These are phyloP conservation scores for Cercospora nicotianae DNA, from an alignment of 2,329 filamentous ascomycete genomes.

Conservation along the genomic window DNA sequence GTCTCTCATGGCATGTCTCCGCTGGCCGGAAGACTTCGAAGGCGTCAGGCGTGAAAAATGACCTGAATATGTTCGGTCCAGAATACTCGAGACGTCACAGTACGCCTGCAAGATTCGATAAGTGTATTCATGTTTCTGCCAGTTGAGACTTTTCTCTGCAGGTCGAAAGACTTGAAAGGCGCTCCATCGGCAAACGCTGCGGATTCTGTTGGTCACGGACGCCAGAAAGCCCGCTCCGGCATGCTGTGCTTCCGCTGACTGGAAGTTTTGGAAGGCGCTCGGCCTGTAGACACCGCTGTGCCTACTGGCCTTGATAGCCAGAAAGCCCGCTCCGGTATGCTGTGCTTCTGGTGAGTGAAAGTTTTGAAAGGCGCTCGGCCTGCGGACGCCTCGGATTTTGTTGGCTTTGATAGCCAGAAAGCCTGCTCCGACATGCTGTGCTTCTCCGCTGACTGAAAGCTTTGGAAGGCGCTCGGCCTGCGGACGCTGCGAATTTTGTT, in stretches of 20 bases:
- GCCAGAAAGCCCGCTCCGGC: not conserved
- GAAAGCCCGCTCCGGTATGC: not conserved
- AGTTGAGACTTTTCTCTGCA: not conserved
- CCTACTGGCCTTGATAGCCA: not conserved
- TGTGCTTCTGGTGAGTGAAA: not conserved
- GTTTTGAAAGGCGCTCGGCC: not conserved
- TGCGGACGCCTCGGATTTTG: not conserved
- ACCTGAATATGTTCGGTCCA: too few relatives aligned
- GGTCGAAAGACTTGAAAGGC: not conserved
- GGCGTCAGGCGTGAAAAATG: too few relatives aligned
- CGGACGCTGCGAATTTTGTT: not conserved
- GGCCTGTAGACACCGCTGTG: not conserved
- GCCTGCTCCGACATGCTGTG: not conserved
- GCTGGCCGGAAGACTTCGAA: not conserved
- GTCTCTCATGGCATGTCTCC: too few relatives aligned
- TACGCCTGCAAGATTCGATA: too few relatives aligned
- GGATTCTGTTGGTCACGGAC: not conserved
- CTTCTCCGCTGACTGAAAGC: not conserved
- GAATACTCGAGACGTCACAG: not conserved
- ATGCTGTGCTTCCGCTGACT: not conserved
- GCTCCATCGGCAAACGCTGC: not conserved
- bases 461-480: not conserved
- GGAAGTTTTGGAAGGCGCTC: not conserved
- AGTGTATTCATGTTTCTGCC: too few relatives aligned
- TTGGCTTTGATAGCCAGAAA: not conserved